A percentile compares a stretch with the other conserved stretches of the same genome.
Conservation (phyloP, 805 yeast species). For the Cyberlindnera meyerae region DNA sequence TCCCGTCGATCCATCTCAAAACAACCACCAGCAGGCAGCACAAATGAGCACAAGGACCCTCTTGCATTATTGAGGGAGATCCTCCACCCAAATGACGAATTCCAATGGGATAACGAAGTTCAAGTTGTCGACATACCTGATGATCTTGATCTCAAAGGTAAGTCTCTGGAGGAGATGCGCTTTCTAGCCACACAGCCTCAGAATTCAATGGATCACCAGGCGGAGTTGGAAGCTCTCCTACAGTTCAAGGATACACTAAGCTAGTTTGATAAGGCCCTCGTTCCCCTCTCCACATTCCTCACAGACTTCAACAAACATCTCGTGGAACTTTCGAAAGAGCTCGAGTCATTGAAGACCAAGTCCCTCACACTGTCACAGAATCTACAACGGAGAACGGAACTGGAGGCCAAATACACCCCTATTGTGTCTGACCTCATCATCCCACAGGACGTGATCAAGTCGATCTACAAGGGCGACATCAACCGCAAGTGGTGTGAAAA, state of each 20-base stretch:
- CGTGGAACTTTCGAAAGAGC: conserved; percentile 49
- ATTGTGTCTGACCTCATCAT: conserved; percentile 70
- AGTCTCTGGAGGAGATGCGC: conserved; percentile 17
- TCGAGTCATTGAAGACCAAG: conserved; percentile 53
- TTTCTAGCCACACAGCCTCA: conserved; percentile 6
- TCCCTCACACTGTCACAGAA: conserved; percentile 45
- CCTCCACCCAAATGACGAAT: conserved; percentile 6
- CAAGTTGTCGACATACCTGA: too few species aligned
- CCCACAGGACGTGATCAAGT: conserved; percentile 64
- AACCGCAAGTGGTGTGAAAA: conserved; percentile 63
- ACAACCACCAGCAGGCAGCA: conserved; percentile 12
- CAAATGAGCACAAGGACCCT: conserved; percentile 1
- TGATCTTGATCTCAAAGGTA: conserved; percentile 3
- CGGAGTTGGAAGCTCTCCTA: conserved; percentile 16
- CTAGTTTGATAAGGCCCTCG: conserved; percentile 25
- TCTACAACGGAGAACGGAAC: conserved; percentile 42
- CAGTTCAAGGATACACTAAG: conserved; percentile 15
- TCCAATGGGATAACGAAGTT: neutral
- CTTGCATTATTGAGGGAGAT: conserved; percentile 2
- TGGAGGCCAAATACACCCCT: conserved; percentile 58
- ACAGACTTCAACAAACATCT: conserved; percentile 54
- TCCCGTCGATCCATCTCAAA: conserved; percentile 17
- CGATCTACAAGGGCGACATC: conserved; percentile 54
- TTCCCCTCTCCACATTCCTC: conserved; percentile 51
- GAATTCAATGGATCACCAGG: conserved; percentile 2